Percentiles rank a stretch among this genome's conserved stretches.
phyloP scores from a whole-genome alignment of 345 rosid genomes.

The Salix arbutifolia region DNA sequence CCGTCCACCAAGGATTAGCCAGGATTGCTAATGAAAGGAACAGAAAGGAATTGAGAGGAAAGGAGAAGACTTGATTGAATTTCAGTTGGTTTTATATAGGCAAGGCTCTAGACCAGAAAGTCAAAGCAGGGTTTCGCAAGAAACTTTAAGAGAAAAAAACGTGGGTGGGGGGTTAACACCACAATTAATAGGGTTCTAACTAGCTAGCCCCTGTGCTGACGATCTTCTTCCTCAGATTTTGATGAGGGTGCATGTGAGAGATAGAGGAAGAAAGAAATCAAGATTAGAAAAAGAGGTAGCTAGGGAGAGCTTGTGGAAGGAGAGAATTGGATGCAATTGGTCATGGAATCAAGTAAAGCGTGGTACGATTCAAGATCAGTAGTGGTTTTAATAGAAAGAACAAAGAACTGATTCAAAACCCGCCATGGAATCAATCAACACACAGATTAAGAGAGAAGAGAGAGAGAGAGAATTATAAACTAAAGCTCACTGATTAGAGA shows the following conservation, averaged over 20 bases:
- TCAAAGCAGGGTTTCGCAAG: constrained; percentile 20
- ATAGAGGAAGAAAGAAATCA: constrained; percentile 4
- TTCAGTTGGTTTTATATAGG: background rate
- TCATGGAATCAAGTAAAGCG: constrained; percentile 42
- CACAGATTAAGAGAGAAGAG: background rate
- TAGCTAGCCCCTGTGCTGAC: background rate
- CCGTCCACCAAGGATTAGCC: constrained; percentile 84
- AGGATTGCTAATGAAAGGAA: constrained; percentile 18
- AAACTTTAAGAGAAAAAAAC: background rate
- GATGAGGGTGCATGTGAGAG: constrained; percentile 10
- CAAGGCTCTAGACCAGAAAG: constrained; percentile 26
- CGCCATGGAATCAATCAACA: constrained; percentile 20
- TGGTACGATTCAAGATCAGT: constrained; percentile 9
- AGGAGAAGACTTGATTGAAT: background rate
- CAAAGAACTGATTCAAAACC: constrained; percentile 19
- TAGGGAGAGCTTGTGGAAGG: background rate
- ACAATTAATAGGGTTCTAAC: constrained; percentile 11
- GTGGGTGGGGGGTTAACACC: background rate
- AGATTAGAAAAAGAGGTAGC: background rate
- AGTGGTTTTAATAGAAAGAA: constrained; percentile 1
- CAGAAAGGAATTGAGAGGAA: background rate
- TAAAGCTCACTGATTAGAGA: background rate
- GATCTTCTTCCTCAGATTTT: background rate
- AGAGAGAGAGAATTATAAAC: constrained; percentile 10
- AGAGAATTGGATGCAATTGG: constrained; percentile 56